Evolutionary conservation across 2,329 filamentous ascomycete genomes (phyloP), one percentile per base, ranked within the genome.

Genomic region (Ophiostoma ips): DNA sequence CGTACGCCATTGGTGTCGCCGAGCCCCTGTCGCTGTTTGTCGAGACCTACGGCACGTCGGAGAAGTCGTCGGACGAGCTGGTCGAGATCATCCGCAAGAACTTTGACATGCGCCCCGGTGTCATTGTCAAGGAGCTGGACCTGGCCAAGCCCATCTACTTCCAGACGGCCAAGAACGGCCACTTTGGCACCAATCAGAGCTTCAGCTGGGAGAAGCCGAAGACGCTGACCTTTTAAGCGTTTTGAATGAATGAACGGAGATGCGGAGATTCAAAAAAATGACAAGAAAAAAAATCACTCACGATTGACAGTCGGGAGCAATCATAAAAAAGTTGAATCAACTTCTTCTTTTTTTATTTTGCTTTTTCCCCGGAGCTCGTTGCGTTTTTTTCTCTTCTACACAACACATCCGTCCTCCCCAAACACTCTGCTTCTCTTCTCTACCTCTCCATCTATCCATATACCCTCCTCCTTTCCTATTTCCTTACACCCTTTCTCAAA

Each of bases 121-220:
- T 95, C 68, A 96, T 98, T 63, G 92, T 96, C 71, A 87, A 87
- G 75, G 89, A 95, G 74, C 84, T 98, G 58, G 84, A 92, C 73
- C 79, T 98, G 58, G 84, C 81, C 70, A 87, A 88, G 72, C 92
- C 92, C 66, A 95, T 96, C 76, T 98, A 98, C 83, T 81, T 81
- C 79, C 79, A 90, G 76, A 98, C 92, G 52, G 92, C 92, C 72
- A 95, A 95, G 86, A 96, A 96, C 75, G 92, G 92, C 62, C 92
- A 98, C 81, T 98, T 98, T 73, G 76, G 76, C 59, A 94, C 88
- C 71, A 92, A 95, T 85, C 92, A 95, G 80, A 75, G 70, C 70
- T 98, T 98, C 80, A 81, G 75, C 71, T 98, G 92, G 92, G 92
- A 98, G 82, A 80, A 96, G 81, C 90, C 92, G 65, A 95, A 95